Evolutionary conservation across 2,329 filamentous ascomycete species (phyloP).

Genomic region (Fusarium incarnatum): DNA sequence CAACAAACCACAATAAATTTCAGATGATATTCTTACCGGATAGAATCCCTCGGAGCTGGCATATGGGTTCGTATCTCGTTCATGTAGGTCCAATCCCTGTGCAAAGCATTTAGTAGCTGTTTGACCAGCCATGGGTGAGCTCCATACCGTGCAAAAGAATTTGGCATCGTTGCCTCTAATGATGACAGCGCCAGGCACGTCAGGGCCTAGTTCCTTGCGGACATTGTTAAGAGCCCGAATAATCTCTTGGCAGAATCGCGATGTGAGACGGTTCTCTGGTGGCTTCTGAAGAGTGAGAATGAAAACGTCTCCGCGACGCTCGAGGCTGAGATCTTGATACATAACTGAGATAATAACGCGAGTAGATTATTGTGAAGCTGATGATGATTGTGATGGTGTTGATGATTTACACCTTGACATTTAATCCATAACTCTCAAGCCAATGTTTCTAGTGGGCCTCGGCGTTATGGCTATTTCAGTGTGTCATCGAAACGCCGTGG

Average conservation of each 20-base stretch:
- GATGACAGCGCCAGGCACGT: background rate
- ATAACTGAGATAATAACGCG: background rate
- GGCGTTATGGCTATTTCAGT: background rate
- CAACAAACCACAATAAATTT: no score
- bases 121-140: no score
- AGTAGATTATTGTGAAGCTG: no score
- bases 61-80: conserved; percentile 1
- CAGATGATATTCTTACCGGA: no score
- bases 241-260: conserved; percentile 1
- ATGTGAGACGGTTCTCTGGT: conserved; percentile 9
- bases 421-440: background rate
- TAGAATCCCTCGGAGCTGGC: conserved; percentile 4
- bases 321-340: background rate
- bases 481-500: background rate
- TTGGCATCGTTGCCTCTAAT: background rate
- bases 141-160: conserved; percentile 10
- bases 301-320: background rate
- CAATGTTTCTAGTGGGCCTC: background rate
- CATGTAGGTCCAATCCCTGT: background rate
- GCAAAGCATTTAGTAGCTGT: background rate
- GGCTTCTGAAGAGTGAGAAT: conserved; percentile 11
- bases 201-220: background rate
- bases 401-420: background rate
- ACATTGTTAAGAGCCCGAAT: background rate
- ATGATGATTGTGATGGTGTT: background rate